Percentiles rank a stretch among this genome's conserved stretches.
Evolutionary conservation across 2,329 filamentous ascomycete species (phyloP).

Genomic region (Malbranchea zuffiana): DNA sequence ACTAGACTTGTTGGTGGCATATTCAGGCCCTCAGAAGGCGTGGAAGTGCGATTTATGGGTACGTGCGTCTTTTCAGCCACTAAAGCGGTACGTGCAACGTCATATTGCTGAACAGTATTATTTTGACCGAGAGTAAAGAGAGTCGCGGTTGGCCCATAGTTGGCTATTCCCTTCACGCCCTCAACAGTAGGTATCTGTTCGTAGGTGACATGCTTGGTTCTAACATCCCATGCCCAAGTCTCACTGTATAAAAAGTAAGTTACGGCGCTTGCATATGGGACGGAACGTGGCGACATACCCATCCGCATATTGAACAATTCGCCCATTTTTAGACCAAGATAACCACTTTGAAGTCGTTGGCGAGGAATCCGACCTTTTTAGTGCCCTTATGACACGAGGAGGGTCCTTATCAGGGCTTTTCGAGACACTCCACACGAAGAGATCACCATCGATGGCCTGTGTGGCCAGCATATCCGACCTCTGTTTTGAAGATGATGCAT

Average conservation of each 20-base stretch:
- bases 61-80: slow-evolving; percentile 81
- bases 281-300: slow-evolving; percentile 49
- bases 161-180: slow-evolving; percentile 67
- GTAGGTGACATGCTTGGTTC: slow-evolving; percentile 92
- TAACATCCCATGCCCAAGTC: slow-evolving; percentile 91
- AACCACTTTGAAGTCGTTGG: slow-evolving; percentile 82
- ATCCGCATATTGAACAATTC: slow-evolving; percentile 85
- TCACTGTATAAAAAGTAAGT: slow-evolving; percentile 45
- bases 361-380: slow-evolving; percentile 68
- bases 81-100: slow-evolving; percentile 74
- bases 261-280: background rate
- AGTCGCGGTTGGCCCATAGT: slow-evolving; percentile 80
- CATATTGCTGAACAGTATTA: slow-evolving; percentile 88
- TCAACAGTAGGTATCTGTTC: slow-evolving; percentile 79
- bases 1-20: slow-evolving; percentile 6
- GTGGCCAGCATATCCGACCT: slow-evolving; percentile 97
- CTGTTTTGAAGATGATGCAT: slow-evolving; percentile 88
- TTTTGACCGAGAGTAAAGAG: slow-evolving; percentile 84
- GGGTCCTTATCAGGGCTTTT: slow-evolving; percentile 63
- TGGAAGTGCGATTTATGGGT: slow-evolving; percentile 65
- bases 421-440: slow-evolving; percentile 92
- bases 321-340: slow-evolving; percentile 95
- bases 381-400: slow-evolving; percentile 77
- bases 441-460: slow-evolving; percentile 80
- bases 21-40: slow-evolving; percentile 58